Evolutionary conservation across 148 eudicot genomes (phyloP).

Genomic region (Rhododendron vialii): DNA sequence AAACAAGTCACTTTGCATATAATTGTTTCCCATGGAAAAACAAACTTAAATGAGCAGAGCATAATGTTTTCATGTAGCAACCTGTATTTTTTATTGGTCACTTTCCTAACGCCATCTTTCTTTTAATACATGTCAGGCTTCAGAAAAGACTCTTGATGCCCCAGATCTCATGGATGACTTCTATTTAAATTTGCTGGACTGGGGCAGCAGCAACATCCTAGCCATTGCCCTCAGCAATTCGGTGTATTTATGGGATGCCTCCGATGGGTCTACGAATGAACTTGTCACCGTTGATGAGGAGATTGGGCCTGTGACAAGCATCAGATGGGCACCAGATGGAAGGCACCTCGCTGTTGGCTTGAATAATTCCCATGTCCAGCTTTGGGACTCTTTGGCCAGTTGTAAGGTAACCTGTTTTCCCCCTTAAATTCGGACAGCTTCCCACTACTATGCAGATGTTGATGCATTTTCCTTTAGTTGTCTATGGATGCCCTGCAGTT

Average conservation of each 20-base stretch:
- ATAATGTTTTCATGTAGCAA: not conserved
- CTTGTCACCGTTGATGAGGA: constrained; percentile 28
- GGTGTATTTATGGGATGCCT: constrained; percentile 42
- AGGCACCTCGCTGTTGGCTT: constrained; percentile 46
- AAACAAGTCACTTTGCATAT: not conserved
- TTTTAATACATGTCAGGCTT: no score
- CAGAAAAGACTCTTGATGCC: constrained; percentile 28
- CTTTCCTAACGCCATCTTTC: no score
- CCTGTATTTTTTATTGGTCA: no score
- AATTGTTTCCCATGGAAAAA: not conserved
- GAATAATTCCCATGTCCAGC: constrained; percentile 38
- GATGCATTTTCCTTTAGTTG: no score
- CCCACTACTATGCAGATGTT: no score
- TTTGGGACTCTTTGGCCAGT: constrained; percentile 32
- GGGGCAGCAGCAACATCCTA: constrained; percentile 38
- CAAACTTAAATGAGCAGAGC: not conserved
- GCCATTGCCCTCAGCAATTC: constrained; percentile 39
- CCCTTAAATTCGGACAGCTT: no score
- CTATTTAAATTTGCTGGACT: constrained; percentile 41
- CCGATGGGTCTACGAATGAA: constrained; percentile 29
- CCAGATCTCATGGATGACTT: constrained; percentile 43
- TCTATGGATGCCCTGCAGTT: no score
- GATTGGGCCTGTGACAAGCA: constrained; percentile 42
- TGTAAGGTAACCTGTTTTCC: constrained; percentile 12
- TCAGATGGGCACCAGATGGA: constrained; percentile 50